Percentiles rank a stretch among this genome's conserved stretches.
Conservation (phyloP, 768 basidiomycete species). For the Trichaptum fuscoviolaceum region DNA sequence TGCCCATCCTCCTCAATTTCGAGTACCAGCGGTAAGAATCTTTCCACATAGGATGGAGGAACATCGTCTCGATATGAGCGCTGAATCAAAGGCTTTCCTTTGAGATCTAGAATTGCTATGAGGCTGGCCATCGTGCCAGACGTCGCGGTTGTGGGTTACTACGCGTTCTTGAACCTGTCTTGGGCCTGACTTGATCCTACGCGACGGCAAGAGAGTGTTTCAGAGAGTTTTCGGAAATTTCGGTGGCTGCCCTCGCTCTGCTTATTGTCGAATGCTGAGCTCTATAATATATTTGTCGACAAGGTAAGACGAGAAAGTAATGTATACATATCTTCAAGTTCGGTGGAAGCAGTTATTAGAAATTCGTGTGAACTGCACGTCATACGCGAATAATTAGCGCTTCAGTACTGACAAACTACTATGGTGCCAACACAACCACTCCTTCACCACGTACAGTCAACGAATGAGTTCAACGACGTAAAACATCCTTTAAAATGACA, state of each 20-base stretch:
- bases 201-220: no score
- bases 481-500: slow-evolving; percentile 33
- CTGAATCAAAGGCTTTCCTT: slow-evolving; percentile 97
- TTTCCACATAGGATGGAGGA: slow-evolving; percentile 80
- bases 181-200: no score
- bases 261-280: no score
- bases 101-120: slow-evolving; percentile 95
- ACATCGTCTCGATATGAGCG: slow-evolving; percentile 97
- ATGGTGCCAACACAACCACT: not conserved
- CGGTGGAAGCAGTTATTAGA: not conserved
- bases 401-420: not conserved
- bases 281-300: no score
- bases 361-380: not conserved
- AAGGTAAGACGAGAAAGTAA: no score
- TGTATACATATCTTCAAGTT: no score
- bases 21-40: slow-evolving; percentile 87
- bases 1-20: slow-evolving; percentile 98
- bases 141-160: not conserved
- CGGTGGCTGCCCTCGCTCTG: no score
- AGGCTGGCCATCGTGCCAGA: slow-evolving; percentile 47
- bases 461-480: not conserved
- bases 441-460: not conserved
- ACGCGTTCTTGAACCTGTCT: not conserved
- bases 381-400: not conserved
- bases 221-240: no score